Evolutionary conservation across 352 stramenopile genomes (phyloP).

Genomic region (Pythium plurisporium): DNA sequence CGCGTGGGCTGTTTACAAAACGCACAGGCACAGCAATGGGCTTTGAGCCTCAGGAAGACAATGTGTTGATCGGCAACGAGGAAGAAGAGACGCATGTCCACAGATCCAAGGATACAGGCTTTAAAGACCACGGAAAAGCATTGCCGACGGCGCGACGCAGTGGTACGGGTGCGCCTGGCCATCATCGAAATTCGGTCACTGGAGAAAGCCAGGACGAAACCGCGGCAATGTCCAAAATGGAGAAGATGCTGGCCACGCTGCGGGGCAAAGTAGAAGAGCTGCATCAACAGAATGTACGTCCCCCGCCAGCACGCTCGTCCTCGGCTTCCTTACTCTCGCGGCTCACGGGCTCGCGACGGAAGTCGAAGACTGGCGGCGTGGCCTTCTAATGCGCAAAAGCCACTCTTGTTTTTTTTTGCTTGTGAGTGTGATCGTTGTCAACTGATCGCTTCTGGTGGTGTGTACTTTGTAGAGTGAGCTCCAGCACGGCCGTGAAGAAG

Average conservation of each 20-base stretch:
- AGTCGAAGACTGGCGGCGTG: constrained; percentile 1
- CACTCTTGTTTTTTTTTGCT: background rate
- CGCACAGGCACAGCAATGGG: constrained; percentile 25
- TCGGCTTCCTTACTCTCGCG: constrained; percentile 16
- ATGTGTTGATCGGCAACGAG: constrained; percentile 55
- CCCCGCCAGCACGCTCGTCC: background rate
- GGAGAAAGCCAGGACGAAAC: background rate
- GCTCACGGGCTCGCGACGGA: constrained; percentile 11
- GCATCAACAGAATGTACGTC: constrained; percentile 71
- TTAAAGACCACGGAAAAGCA: background rate
- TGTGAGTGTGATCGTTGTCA: no score
- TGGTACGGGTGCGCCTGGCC: no score
- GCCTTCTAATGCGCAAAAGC: background rate
- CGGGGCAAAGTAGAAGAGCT: constrained; percentile 63
- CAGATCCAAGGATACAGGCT: background rate
- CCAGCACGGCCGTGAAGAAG: constrained; percentile 54
- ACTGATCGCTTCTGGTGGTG: constrained; percentile 1
- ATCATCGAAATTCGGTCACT: no score
- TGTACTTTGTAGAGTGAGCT: constrained; percentile 41
- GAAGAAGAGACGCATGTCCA: constrained; percentile 24
- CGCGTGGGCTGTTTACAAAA: constrained; percentile 58
- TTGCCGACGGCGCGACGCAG: background rate
- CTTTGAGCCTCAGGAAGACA: constrained; percentile 52
- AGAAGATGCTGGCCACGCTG: constrained; percentile 49
- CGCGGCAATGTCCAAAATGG: constrained; percentile 33